Evolutionary conservation across 495 filamentous ascomycete species (phyloP).

Genomic region (Aspergillus nanangensis): DNA sequence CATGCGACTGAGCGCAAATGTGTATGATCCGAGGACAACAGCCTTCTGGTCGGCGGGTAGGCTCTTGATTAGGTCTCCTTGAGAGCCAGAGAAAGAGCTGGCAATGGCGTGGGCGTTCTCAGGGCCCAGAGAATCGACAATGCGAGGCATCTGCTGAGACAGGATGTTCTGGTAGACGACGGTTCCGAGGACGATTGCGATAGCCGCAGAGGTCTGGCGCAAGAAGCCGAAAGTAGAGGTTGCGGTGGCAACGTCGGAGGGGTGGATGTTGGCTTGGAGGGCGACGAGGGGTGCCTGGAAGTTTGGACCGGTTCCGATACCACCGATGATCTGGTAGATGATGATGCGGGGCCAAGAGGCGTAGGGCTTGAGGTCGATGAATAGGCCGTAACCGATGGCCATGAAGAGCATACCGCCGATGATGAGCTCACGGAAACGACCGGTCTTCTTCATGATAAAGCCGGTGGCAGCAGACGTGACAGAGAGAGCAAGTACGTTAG

Average conservation of each 20-base stretch:
- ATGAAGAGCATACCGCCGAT: slow-evolving; percentile 44
- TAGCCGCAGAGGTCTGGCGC: slow-evolving; percentile 46
- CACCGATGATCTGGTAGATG: slow-evolving; percentile 50
- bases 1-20: slow-evolving; percentile 56
- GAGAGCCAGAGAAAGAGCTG: slow-evolving; percentile 52
- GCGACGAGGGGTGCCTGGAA: slow-evolving; percentile 58
- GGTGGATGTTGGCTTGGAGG: slow-evolving; percentile 48
- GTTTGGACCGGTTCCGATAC: slow-evolving; percentile 50
- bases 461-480: slow-evolving; percentile 61
- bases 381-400: slow-evolving; percentile 50
- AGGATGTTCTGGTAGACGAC: slow-evolving; percentile 57
- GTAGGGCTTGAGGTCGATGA: slow-evolving; percentile 44
- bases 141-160: slow-evolving; percentile 30
- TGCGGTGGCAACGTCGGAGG: slow-evolving; percentile 48
- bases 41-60: slow-evolving; percentile 43
- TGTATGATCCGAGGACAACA: slow-evolving; percentile 51
- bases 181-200: slow-evolving; percentile 51
- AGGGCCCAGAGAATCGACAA: slow-evolving; percentile 33
- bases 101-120: slow-evolving; percentile 27
- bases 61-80: slow-evolving; percentile 48
- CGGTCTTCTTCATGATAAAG: slow-evolving; percentile 68
- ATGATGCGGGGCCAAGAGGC: slow-evolving; percentile 48
- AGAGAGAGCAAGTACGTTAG: slow-evolving; percentile 67
- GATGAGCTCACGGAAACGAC: slow-evolving; percentile 47
- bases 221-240: slow-evolving; percentile 50